phyloP scores from a whole-genome alignment of 495 filamentous ascomycete species.

The Lindgomyces ingoldianus region DNA sequence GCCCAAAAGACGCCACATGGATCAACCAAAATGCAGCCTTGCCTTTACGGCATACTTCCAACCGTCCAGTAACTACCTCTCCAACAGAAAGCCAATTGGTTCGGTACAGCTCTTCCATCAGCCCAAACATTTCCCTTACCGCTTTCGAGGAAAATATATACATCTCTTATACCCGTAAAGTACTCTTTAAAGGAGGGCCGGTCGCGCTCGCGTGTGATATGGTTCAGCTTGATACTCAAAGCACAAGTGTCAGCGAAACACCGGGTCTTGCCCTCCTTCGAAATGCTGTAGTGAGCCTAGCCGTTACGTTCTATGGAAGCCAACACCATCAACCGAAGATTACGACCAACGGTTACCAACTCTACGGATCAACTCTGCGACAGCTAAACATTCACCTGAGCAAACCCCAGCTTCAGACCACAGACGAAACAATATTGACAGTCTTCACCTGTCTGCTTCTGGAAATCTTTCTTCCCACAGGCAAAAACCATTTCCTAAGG shows the following conservation, averaged over 20 bases:
- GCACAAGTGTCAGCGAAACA: background rate
- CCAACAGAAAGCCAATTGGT: background rate
- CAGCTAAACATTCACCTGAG: slow-evolving; percentile 14
- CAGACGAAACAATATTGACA: slow-evolving; percentile 21
- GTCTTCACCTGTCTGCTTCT: slow-evolving; percentile 19
- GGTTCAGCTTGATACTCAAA: background rate
- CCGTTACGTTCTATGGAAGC: slow-evolving; percentile 20
- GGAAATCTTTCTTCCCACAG: slow-evolving; percentile 23
- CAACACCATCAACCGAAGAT: slow-evolving; percentile 15
- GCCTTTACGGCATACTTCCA: too few species aligned
- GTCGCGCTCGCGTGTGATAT: slow-evolving; percentile 18
- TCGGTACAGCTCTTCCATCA: background rate
- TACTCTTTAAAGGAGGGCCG: slow-evolving; percentile 6
- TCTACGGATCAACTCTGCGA: slow-evolving; percentile 10
- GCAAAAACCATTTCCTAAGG: slow-evolving; percentile 8
- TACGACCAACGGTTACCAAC: slow-evolving; percentile 1
- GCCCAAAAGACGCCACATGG: slow-evolving; percentile 22
- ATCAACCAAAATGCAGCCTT: slow-evolving; percentile 14
- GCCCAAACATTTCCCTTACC: slow-evolving; percentile 3
- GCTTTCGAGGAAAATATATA: slow-evolving; percentile 16
- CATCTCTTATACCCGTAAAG: slow-evolving; percentile 19
- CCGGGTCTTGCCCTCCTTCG: slow-evolving; percentile 1
- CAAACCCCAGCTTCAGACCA: slow-evolving; percentile 6
- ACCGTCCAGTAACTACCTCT: too few species aligned
- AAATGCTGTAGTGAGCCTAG: slow-evolving; percentile 10